phyloP scores from a whole-genome alignment of 805 yeast species.

The Saturnispora quitensis region DNA sequence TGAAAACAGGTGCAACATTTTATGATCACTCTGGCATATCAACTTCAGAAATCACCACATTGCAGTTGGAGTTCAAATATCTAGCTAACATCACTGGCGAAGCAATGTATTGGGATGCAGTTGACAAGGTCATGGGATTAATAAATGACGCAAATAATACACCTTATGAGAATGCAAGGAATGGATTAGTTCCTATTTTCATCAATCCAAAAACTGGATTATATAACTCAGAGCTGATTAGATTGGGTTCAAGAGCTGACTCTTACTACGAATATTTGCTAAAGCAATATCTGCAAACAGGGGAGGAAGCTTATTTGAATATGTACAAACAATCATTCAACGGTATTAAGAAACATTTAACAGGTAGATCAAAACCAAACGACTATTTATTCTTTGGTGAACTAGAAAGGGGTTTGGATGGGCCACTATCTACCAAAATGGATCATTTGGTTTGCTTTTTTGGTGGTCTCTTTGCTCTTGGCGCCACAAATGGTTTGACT shows the following conservation, averaged over 20 bases:
- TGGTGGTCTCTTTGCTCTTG: conserved; percentile 82
- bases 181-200: conserved; percentile 78
- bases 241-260: conserved; percentile 89
- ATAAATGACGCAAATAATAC: conserved; percentile 56
- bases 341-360: conserved; percentile 65
- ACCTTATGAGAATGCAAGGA: conserved; percentile 22
- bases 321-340: conserved; percentile 71
- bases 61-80: conserved; percentile 83
- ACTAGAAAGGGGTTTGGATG: conserved; percentile 56
- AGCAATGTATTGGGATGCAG: conserved; percentile 64
- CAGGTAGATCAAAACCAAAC: conserved; percentile 52
- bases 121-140: conserved; percentile 62
- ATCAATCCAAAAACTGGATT: conserved; percentile 67
- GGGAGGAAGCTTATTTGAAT: conserved; percentile 54
- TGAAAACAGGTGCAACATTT: conserved; percentile 44
- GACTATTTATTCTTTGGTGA: conserved; percentile 70
- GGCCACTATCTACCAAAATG: conserved; percentile 62
- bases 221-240: conserved; percentile 54
- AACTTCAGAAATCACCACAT: conserved; percentile 82
- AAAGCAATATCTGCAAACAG: conserved; percentile 78
- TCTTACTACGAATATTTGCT: conserved; percentile 85
- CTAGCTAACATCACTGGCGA: conserved; percentile 76
- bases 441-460: conserved; percentile 89
- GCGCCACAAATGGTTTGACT: conserved; percentile 73
- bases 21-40: conserved; percentile 73